Evolutionary conservation across 495 filamentous ascomycete species (phyloP).

Genomic region (Tuber calosporum): DNA sequence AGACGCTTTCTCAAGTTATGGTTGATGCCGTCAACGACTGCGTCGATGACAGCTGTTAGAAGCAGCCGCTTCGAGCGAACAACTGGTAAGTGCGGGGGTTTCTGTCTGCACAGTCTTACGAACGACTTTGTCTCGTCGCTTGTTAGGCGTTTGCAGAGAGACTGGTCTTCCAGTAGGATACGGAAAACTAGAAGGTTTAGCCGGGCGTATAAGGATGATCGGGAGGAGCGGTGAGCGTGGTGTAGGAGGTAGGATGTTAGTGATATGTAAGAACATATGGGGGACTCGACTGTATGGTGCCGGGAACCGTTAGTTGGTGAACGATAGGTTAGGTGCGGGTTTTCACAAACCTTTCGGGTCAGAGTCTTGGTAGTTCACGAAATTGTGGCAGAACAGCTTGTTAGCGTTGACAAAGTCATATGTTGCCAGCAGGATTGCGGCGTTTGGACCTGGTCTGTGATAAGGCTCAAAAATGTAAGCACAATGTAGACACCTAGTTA

Average conservation of each 20-base stretch:
- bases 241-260: constrained; percentile 87
- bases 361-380: constrained; percentile 55
- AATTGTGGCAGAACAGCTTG: constrained; percentile 84
- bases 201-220: constrained; percentile 72
- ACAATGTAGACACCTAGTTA: neutral
- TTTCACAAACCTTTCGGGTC: constrained; percentile 54
- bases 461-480: neutral
- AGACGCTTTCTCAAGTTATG: constrained; percentile 84
- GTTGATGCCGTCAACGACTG: constrained; percentile 80
- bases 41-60: constrained; percentile 70
- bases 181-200: constrained; percentile 76
- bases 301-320: neutral
- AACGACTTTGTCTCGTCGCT: constrained; percentile 66
- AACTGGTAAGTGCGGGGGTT: constrained; percentile 77
- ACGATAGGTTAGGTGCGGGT: neutral
- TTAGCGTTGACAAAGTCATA: constrained; percentile 94
- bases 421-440: constrained; percentile 69
- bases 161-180: constrained; percentile 78
- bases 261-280: constrained; percentile 77
- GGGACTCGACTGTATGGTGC: constrained; percentile 49
- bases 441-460: constrained; percentile 65
- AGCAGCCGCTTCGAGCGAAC: constrained; percentile 63
- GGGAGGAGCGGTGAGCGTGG: constrained; percentile 76
- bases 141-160: constrained; percentile 76
- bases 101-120: constrained; percentile 82